Evolutionary conservation across 108 stramenopile species (phyloP).

Genomic region (Pseudonitzschia multiseries): DNA sequence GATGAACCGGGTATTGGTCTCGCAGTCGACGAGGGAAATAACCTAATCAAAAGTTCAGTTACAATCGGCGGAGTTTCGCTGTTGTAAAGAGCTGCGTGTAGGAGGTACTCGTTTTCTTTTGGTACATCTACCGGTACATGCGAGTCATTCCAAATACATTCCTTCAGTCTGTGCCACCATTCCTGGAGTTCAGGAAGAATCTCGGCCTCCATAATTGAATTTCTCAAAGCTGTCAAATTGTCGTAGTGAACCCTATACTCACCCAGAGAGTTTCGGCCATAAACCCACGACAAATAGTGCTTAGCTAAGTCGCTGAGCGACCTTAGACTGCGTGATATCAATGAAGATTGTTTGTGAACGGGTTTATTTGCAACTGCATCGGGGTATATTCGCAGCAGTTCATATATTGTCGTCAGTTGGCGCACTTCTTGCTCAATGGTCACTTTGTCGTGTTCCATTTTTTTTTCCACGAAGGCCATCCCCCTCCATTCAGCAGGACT

Average conservation of each 20-base stretch:
- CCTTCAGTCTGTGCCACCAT: conserved; percentile 22
- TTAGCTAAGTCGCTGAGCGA: not conserved
- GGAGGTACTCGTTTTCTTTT: conserved; percentile 20
- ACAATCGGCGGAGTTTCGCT: conserved; percentile 32
- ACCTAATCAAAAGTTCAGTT: conserved; percentile 27
- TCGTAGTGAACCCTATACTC: conserved; percentile 14
- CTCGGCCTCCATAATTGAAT: conserved; percentile 23
- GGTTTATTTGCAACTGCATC: conserved; percentile 20
- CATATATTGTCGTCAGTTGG: conserved; percentile 25
- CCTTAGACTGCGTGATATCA: not conserved
- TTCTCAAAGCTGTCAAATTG: conserved; percentile 13
- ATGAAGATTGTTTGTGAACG: not conserved
- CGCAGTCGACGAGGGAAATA: conserved; percentile 24
- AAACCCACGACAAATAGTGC: conserved; percentile 9
- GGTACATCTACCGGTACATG: conserved; percentile 10
- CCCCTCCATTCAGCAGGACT: conserved; percentile 17
- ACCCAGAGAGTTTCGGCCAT: not conserved
- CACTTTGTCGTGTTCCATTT: conserved; percentile 1
- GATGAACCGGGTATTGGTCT: conserved; percentile 26
- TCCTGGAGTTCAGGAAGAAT: conserved; percentile 14
- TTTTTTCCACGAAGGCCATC: conserved; percentile 12
- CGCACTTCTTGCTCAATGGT: conserved; percentile 7
- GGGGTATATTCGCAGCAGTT: conserved; percentile 19
- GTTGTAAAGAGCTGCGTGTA: conserved; percentile 37
- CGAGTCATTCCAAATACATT: conserved; percentile 20